These are phyloP conservation scores for Scedosporium aurantiacum DNA, from an alignment of 2,329 filamentous ascomycete species.

Conservation along the genomic window DNA sequence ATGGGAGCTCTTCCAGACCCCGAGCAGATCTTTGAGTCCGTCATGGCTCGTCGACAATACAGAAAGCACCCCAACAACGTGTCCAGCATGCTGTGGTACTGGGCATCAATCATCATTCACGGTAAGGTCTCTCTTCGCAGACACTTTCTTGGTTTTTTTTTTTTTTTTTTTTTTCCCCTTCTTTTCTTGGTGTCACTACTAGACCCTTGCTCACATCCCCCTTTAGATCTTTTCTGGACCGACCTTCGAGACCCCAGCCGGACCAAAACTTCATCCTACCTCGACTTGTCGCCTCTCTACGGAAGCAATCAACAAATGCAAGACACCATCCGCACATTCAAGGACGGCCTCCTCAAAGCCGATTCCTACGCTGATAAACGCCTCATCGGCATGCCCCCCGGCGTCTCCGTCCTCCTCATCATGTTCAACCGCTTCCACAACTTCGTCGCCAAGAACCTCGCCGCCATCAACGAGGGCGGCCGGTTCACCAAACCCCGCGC, in stretches of 20 bases:
- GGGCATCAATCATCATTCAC: constrained; percentile 63
- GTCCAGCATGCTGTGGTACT: constrained; percentile 61
- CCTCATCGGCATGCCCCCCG: constrained; percentile 59
- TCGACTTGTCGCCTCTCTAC: constrained; percentile 62
- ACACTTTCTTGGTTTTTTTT: neutral
- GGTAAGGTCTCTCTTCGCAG: constrained; percentile 29
- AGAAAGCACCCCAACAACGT: constrained; percentile 58
- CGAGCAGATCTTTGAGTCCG: constrained; percentile 46
- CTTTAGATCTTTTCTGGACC: constrained; percentile 58
- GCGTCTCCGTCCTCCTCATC: constrained; percentile 59
- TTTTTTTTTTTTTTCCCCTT: too few relatives aligned
- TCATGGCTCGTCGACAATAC: constrained; percentile 43
- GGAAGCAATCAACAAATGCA: constrained; percentile 58
- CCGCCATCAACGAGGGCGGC: constrained; percentile 73
- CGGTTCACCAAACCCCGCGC: constrained; percentile 59
- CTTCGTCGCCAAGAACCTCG: constrained; percentile 66
- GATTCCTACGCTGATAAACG: constrained; percentile 64
- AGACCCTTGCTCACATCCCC: neutral
- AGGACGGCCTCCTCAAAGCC: constrained; percentile 60
- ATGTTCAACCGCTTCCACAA: constrained; percentile 87
- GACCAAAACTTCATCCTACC: constrained; percentile 59
- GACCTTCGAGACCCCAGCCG: constrained; percentile 47
- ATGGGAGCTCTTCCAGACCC: constrained; percentile 59
- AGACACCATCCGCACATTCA: constrained; percentile 56
- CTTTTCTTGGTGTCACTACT: too few relatives aligned